These are phyloP conservation scores for Geranomyces variabilis DNA, from an alignment of 192 early-diverging fungal genomes.

Conservation along the genomic window DNA sequence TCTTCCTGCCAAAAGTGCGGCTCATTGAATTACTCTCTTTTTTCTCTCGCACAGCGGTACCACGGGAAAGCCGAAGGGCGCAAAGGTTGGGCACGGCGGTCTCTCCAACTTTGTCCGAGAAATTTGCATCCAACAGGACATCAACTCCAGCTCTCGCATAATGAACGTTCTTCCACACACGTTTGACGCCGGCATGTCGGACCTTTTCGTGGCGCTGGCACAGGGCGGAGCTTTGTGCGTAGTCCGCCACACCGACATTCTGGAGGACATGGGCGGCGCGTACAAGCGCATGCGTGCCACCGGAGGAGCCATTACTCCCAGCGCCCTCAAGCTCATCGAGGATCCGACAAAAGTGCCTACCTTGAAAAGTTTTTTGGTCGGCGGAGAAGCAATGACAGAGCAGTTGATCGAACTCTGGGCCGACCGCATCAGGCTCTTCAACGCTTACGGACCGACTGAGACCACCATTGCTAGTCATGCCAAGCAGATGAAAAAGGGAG, in stretches of 20 bases:
- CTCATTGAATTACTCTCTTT: too few species aligned
- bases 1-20: too few species aligned
- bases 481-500: neutral
- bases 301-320: constrained; percentile 2
- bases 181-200: constrained; percentile 1
- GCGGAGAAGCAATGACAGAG: constrained; percentile 28
- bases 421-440: constrained; percentile 15
- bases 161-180: constrained; percentile 8
- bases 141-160: neutral
- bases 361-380: neutral
- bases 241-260: neutral
- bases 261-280: constrained; percentile 7
- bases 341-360: neutral
- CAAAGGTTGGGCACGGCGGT: too few species aligned
- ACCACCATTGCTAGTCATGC: constrained; percentile 31
- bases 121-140: too few species aligned
- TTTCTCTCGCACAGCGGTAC: too few species aligned
- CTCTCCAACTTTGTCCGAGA: too few species aligned
- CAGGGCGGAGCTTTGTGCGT: neutral
- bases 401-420: constrained; percentile 24
- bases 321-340: neutral
- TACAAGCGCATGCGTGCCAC: neutral
- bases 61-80: too few species aligned
- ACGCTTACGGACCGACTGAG: constrained; percentile 39
- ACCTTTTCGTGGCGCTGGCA: neutral